Evolutionary conservation across 2,329 filamentous ascomycete species (phyloP), one percentile per base, ranked within the genome.

Genomic region (Xylaria multiplex): DNA sequence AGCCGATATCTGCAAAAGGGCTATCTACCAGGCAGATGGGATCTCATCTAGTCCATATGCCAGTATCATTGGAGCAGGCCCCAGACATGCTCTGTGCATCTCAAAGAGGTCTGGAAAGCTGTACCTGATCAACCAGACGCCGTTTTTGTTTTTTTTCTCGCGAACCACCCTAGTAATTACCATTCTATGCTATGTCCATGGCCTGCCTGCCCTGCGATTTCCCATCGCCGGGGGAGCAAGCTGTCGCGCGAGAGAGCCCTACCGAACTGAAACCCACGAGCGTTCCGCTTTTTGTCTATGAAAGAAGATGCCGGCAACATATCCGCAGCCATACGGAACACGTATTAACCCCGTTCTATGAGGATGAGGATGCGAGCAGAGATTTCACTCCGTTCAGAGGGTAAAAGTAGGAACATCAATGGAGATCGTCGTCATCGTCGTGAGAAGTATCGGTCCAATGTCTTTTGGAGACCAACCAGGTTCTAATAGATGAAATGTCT

Each of bases 261-360:
- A 57, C 71, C 71, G 78, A 82, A 83, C 79, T 84, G 82, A 86
- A 80, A 85, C 84, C 83, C 81, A 54, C 60, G 85, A 87, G 84
- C 86, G 86, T 86, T 86, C 85, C 85, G 84, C 84, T 87, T 88
- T 88, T 88, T 87, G 84, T 88, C 86, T 88, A 88, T 85, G 81
- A 74, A 69, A 68, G 59, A 72, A 69, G 75, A 74, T 77, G 73
- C 72, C 72, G 76, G 76, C 73, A 75, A 76, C 71, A 75, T 73
- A 74, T 74, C 71, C 71, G 70, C 73, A 72, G 72, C 73, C 70
- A 72, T 71, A 71, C 75, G 72, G 72, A 69, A 72, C 70, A 66
- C 69, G 69, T 71, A 69, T 72, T 74, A 66, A 72, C 72, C 73
- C 74, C 73, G 67, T 73, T 77, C 75, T 76, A 77, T 75, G 74